These are phyloP conservation scores for Arthrobotrys megalospora DNA, from an alignment of 2,329 filamentous ascomycete species.

Conservation along the genomic window DNA sequence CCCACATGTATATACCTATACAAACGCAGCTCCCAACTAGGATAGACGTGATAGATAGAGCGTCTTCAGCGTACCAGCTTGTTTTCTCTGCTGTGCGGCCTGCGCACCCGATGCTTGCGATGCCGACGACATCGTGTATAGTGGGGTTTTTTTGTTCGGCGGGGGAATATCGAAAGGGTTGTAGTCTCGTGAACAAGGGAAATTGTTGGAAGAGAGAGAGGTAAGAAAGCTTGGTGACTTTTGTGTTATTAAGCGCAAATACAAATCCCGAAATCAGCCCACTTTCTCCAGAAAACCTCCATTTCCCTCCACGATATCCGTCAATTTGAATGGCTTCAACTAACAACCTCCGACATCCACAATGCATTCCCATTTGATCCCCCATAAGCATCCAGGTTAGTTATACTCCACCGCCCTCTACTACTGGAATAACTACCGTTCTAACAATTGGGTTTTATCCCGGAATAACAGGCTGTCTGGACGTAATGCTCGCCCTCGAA, in stretches of 20 bases:
- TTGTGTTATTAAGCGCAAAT: slow-evolving; percentile 53
- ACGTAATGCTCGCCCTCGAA: slow-evolving; percentile 92
- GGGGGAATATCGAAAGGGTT: slow-evolving; percentile 11
- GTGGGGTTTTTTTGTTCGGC: slow-evolving; percentile 1
- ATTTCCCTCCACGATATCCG: slow-evolving; percentile 10
- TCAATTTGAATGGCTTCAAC: slow-evolving; percentile 37
- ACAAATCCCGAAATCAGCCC: slow-evolving; percentile 50
- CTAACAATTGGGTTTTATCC: slow-evolving; percentile 61
- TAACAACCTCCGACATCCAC: slow-evolving; percentile 64
- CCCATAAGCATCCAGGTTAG: slow-evolving; percentile 88
- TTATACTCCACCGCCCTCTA: slow-evolving; percentile 26
- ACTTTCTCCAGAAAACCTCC: slow-evolving; percentile 44
- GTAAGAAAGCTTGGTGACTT: slow-evolving; percentile 16
- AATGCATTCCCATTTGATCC: slow-evolving; percentile 99
- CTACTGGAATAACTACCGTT: slow-evolving; percentile 3
- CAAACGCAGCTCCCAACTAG: slow-evolving; percentile 23
- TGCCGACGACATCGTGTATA: slow-evolving; percentile 48
- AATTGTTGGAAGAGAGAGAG: slow-evolving; percentile 15
- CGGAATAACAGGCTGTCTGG: slow-evolving; percentile 81
- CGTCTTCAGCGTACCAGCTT: slow-evolving; percentile 65
- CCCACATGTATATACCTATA: slow-evolving; percentile 22
- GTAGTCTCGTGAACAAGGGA: slow-evolving; percentile 16
- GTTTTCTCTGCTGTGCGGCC: slow-evolving; percentile 64
- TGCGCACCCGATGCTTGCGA: slow-evolving; percentile 37
- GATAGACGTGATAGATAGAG: slow-evolving; percentile 40